Evolutionary conservation across 805 yeast genomes (phyloP).

Genomic region (Candida tallmaniae): DNA sequence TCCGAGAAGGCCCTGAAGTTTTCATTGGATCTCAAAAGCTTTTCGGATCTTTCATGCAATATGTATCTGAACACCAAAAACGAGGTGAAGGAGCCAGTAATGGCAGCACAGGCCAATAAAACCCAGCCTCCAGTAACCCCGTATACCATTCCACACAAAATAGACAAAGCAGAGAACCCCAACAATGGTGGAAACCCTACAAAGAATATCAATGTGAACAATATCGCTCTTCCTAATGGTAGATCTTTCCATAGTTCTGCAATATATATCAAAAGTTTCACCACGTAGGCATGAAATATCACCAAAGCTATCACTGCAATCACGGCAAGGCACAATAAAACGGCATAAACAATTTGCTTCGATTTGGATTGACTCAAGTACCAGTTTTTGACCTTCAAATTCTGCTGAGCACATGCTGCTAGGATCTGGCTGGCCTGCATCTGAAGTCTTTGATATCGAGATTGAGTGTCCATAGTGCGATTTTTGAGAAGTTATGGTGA

Average conservation of each 20-base stretch:
- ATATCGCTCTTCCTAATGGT: slow-evolving; percentile 37
- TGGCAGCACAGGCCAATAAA: slow-evolving; percentile 61
- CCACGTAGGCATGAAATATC: slow-evolving; percentile 32
- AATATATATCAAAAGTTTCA: slow-evolving; percentile 32
- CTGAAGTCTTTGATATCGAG: no score
- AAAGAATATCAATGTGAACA: slow-evolving; percentile 51
- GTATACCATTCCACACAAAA: slow-evolving; percentile 73
- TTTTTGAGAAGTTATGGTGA: no score
- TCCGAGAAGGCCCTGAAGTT: slow-evolving; percentile 71
- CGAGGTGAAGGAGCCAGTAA: slow-evolving; percentile 70
- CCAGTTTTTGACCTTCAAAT: slow-evolving; percentile 11
- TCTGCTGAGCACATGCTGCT: neutral
- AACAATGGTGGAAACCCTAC: slow-evolving; percentile 89
- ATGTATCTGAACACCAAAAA: slow-evolving; percentile 63
- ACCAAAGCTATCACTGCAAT: slow-evolving; percentile 12
- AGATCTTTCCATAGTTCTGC: slow-evolving; percentile 44
- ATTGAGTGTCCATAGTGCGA: no score
- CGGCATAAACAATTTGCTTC: slow-evolving; percentile 13
- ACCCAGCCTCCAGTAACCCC: slow-evolving; percentile 83
- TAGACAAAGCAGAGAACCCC: slow-evolving; percentile 70
- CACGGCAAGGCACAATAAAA: slow-evolving; percentile 17
- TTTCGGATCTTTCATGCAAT: slow-evolving; percentile 52
- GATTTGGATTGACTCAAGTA: slow-evolving; percentile 14
- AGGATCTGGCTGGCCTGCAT: no score
- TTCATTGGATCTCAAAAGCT: slow-evolving; percentile 56